Evolutionary conservation across 306 rosid genomes (phyloP).

Genomic region (Myrica gale): DNA sequence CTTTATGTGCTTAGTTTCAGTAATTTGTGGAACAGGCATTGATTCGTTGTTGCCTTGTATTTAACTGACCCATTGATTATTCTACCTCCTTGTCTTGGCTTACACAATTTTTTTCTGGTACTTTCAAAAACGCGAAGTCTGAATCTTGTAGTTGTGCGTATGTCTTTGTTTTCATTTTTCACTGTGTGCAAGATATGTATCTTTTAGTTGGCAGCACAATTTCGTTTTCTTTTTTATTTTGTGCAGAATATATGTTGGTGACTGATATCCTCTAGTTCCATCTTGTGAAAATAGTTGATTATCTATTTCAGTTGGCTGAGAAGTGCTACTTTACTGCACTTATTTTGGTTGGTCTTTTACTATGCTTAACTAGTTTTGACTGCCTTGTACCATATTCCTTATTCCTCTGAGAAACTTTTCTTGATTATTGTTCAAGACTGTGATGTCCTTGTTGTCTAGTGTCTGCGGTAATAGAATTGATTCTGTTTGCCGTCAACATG

Average conservation of each 20-base stretch:
- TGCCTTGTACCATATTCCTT: neutral
- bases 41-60: neutral
- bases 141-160: too few species aligned
- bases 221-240: slow-evolving; percentile 17
- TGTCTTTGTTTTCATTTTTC: too few species aligned
- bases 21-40: neutral
- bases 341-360: neutral
- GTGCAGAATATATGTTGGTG: neutral
- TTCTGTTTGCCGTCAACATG: neutral
- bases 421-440: neutral
- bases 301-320: slow-evolving; percentile 7
- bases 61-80: too few species aligned
- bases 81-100: too few species aligned
- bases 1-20: neutral
- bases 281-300: neutral
- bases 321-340: neutral
- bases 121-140: neutral
- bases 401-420: neutral
- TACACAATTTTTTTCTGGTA: neutral
- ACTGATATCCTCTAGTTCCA: slow-evolving; percentile 5
- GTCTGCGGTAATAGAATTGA: neutral
- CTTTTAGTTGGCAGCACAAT: neutral
- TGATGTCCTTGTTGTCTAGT: neutral
- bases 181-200: neutral
- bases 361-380: slow-evolving; percentile 7